Evolutionary conservation across 2,329 filamentous ascomycete species (phyloP).

Genomic region (Aspergillus pseudotamarii): DNA sequence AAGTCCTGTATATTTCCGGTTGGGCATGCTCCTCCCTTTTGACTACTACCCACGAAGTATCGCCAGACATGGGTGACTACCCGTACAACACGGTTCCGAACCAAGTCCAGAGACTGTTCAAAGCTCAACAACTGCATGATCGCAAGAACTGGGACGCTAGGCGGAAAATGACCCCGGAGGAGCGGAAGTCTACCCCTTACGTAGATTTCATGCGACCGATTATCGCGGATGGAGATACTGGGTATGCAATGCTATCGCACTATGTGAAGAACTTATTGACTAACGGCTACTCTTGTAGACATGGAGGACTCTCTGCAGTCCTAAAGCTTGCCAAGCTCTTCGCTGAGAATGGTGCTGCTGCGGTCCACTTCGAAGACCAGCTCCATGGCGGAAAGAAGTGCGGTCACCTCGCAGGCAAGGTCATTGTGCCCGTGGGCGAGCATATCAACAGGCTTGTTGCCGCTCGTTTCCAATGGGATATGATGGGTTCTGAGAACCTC

Average conservation of each 20-base stretch:
- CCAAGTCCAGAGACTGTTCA: conserved; percentile 93
- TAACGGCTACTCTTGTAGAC: conserved; percentile 50
- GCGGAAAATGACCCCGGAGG: conserved; percentile 72
- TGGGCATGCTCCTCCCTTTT: conserved; percentile 96
- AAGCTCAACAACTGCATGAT: conserved; percentile 96
- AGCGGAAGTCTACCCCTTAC: conserved; percentile 78
- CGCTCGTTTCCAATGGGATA: conserved; percentile 94
- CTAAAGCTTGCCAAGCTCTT: conserved; percentile 97
- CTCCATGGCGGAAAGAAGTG: conserved; percentile 98
- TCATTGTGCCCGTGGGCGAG: conserved; percentile 88
- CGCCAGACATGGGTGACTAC: conserved; percentile 96
- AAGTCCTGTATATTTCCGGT: conserved; percentile 92
- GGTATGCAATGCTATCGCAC: conserved; percentile 42
- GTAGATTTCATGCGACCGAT: conserved; percentile 93
- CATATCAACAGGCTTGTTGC: conserved; percentile 95
- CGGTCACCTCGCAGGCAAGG: conserved; percentile 93
- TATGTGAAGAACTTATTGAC: background rate
- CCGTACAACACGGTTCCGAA: conserved; percentile 99
- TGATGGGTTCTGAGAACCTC: conserved; percentile 95
- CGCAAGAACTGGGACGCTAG: conserved; percentile 90
- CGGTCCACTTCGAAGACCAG: conserved; percentile 97
- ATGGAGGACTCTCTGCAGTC: conserved; percentile 89
- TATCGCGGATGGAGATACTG: conserved; percentile 93
- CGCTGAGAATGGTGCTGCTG: conserved; percentile 93
- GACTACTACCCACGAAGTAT: conserved; percentile 95